Evolutionary conservation across 805 yeast species (phyloP).

Genomic region (Huiozyma sinensis): DNA sequence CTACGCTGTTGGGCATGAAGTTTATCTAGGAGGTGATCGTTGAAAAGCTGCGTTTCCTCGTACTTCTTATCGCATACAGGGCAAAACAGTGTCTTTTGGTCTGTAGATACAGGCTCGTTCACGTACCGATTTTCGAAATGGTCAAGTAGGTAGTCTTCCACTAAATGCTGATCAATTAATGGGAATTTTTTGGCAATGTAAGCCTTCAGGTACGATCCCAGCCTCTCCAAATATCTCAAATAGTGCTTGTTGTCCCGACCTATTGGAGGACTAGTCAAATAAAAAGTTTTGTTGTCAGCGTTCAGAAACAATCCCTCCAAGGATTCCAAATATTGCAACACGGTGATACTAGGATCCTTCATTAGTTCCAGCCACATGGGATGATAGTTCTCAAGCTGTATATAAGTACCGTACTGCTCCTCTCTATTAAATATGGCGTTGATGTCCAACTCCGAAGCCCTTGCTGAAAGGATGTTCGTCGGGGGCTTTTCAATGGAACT

Average conservation of each 20-base stretch:
- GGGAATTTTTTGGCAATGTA: conserved; percentile 43
- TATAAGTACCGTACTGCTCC: conserved; percentile 53
- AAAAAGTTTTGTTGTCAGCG: conserved; percentile 13
- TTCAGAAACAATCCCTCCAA: conserved; percentile 32
- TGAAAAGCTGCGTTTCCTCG: conserved; percentile 52
- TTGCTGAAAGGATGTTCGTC: conserved; percentile 35
- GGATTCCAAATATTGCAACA: conserved; percentile 39
- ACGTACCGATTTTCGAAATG: conserved; percentile 10
- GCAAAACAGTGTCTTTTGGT: conserved; percentile 38
- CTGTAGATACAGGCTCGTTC: conserved; percentile 7
- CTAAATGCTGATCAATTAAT: conserved; percentile 31
- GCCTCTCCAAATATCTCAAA: conserved; percentile 33
- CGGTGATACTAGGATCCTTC: conserved; percentile 29
- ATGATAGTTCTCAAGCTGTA: conserved; percentile 48
- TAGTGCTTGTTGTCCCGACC: conserved; percentile 30
- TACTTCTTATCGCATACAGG: conserved; percentile 52
- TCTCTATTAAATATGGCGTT: conserved; percentile 42
- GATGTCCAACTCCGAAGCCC: conserved; percentile 39
- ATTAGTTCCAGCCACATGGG: conserved; percentile 42
- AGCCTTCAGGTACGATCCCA: conserved; percentile 39
- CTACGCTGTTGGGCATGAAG: conserved; percentile 50
- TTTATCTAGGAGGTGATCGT: conserved; percentile 63
- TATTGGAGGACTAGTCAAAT: conserved; percentile 15
- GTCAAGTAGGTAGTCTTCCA: background rate
- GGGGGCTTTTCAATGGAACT: conserved; percentile 6